Evolutionary conservation across 345 rosid species (phyloP).

Genomic region (Ceriops zippeliana): DNA sequence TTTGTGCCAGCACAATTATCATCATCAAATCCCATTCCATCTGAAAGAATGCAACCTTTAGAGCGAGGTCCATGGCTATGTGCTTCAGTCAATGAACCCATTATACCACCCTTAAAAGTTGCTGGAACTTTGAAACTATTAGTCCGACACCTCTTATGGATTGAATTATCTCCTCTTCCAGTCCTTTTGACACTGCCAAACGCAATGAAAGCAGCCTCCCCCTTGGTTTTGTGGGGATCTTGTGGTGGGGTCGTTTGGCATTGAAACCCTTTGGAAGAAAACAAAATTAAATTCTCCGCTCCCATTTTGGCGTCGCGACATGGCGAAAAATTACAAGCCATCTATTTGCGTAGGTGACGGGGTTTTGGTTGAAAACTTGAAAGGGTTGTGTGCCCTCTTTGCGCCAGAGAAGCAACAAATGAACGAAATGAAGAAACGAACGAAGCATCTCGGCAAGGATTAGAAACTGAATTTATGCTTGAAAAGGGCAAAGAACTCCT

Average conservation of each 20-base stretch:
- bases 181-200: not conserved
- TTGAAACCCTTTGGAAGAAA: not conserved
- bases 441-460: not conserved
- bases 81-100: constrained; percentile 8
- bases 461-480: not conserved
- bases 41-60: not conserved
- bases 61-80: not conserved
- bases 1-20: constrained; percentile 2
- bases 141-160: not conserved
- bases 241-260: constrained; percentile 3
- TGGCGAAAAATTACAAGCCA: constrained; percentile 10
- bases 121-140: not conserved
- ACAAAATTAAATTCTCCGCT: not conserved
- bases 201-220: constrained; percentile 17
- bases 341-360: not conserved
- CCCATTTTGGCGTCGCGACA: not conserved
- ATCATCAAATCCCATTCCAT: not conserved
- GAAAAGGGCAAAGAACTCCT: constrained; percentile 6
- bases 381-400: not conserved
- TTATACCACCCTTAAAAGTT: not conserved
- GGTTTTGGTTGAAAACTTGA: not conserved
- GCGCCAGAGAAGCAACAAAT: not conserved
- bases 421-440: constrained; percentile 1
- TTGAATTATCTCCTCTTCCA: not conserved
- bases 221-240: not conserved